Evolutionary conservation across 352 stramenopile species (phyloP).

Genomic region (Pythium monospermum): DNA sequence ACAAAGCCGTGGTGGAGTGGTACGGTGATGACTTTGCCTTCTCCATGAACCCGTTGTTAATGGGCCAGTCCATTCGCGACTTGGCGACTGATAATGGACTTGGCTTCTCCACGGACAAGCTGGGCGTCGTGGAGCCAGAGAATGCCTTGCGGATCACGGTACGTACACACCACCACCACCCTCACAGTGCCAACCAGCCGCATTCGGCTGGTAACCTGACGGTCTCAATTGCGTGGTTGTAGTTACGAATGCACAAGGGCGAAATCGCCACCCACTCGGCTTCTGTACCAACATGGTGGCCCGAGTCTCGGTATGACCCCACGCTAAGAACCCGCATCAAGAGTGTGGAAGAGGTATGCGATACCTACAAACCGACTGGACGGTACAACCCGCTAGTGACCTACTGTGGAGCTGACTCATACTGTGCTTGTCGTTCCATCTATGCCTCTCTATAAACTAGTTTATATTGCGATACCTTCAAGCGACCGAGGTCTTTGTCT

Average conservation of each 20-base stretch:
- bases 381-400: too few species aligned
- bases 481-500: not conserved
- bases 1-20: constrained; percentile 41
- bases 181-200: too few species aligned
- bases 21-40: constrained; percentile 74
- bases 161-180: too few species aligned
- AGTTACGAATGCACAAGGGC: constrained; percentile 35
- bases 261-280: not conserved
- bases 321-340: constrained; percentile 33
- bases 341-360: constrained; percentile 36
- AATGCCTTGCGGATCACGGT: constrained; percentile 33
- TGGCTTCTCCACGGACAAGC: constrained; percentile 6
- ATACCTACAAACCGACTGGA: too few species aligned
- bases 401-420: too few species aligned
- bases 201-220: not conserved
- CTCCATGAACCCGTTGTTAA: constrained; percentile 64
- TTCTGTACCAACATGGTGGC: constrained; percentile 53
- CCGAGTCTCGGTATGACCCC: constrained; percentile 33
- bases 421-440: too few species aligned
- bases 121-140: not conserved
- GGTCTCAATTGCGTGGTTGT: constrained; percentile 1
- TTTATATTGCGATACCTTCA: constrained; percentile 12
- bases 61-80: constrained; percentile 40
- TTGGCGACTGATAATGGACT: constrained; percentile 34
- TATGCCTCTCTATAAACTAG: too few species aligned